Evolutionary conservation across 1,284 basidiomycete genomes (phyloP), one percentile per base, ranked within the genome.

Genomic region (Lentinula novae-zelandiae): DNA sequence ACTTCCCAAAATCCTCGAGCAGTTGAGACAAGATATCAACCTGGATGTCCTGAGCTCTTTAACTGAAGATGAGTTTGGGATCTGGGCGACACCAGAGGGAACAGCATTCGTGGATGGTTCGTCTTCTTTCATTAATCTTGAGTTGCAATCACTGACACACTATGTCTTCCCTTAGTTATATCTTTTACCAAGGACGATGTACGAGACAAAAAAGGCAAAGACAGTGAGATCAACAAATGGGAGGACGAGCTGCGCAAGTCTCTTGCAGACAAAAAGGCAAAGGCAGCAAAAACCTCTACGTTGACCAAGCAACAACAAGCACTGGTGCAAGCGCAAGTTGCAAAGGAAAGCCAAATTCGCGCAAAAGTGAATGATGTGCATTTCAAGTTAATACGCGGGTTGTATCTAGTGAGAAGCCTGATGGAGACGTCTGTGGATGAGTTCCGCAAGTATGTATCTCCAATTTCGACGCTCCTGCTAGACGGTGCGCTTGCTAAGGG

Each of bases 191-290:
- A 83, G 64, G 87, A 88, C 67, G 78, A 77, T 7, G 70, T 73
- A 0, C 75, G 75, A 31, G 76, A 82, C 40, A 86, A 66, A 66
- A 96, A 95, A 72, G 90, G 93, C 39, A 96, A 96, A 67, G 89
- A 87, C 63, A 86, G 90, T 12, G 93, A 92, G 50, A 89, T 95
- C 31, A 88, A 92, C 12, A 89, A 92, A 68, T 98, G 95, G 95
- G 96, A 98, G 66, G 89, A 88, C 34, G 94, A 98, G 65, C 78
- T 96, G n/a, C 85, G 95, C 9, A 89, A 90, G 67, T 86, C 89
- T 0, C 78, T 97, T 0, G 90, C 91, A 6, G 84, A 77, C 63
- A 96, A 96, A 76, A 91, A 86, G 69, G 74, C 76, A 1, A 17
- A 56, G 15, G 73, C 80, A 0, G 36, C 52, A 48, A 57, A 53